Base-by-base conservation (phyloP, 2,329 filamentous ascomycete genomes). In the Elsinoe arachidis region DNA sequence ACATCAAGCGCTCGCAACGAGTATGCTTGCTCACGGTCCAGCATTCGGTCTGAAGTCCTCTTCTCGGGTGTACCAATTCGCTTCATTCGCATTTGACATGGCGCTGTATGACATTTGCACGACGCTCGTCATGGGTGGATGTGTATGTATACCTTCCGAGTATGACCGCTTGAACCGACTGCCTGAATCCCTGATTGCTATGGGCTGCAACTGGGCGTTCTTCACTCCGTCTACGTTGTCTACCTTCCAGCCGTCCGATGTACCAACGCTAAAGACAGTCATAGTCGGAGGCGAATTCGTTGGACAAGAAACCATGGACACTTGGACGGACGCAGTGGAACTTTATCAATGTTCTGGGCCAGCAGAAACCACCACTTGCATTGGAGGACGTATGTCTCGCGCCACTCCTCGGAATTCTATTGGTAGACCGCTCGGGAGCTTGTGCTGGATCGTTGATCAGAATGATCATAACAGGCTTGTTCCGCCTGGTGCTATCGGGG, bases 51-150 rank as follows among this genome's bases (percentile, higher is more conserved):
- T 55, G 7, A 17, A 23, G 9, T 9, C 10, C 10, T 5, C n/a
- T 15, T 21, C 38, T 21, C 6, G 53, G 7, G 38, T 55, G 9
- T 44, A 21, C 14, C 53, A 55, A 44, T 55, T 55, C 21, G 53
- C 53, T 21, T 39, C 53, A n/a, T 55, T 39, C 17, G 53, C 38
- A 37, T 55, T 55, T 33, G 53, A 55, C 23, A 34, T 55, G 53
- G 35, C 35, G 10, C 11, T 55, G n/a, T 39, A 15, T 23, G 53
- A 55, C 12, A 55, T 55, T 21, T 34, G 35, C 17, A 33, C 37
- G 5, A 39, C 53, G 10, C 53, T 55, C 2, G 38, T 55, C 5
- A 41, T 41, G 26, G 53, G 53, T 14, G 53, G 35, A 2, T 55
- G 53, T 34, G 21, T 55, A 14, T 55, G 53, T 23, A 41, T 55